Evolutionary conservation across 768 basidiomycete genomes (phyloP), one percentile per base, ranked within the genome.

Genomic region (Russula vinacea): DNA sequence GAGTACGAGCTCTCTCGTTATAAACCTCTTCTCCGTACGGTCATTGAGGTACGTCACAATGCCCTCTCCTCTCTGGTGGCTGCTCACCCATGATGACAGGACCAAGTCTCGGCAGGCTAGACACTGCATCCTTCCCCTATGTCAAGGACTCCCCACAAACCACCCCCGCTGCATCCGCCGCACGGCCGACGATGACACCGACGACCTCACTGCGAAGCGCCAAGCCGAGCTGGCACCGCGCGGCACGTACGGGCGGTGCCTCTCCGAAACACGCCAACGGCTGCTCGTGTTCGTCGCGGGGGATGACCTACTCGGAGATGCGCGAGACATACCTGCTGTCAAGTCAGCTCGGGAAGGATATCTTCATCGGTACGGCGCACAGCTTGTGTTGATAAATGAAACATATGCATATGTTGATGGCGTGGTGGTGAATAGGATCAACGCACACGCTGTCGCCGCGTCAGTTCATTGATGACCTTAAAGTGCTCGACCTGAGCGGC

Each of bases 1-100:
- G 95, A 97, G 70, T 99, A 98, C 72, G 96, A 98, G 68, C 83
- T 99, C 37, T 98, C 96, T 19, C 84, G 97, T 63, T 99, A 85
- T 76, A 94, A 90, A 71, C 97, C 97, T 8, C 77, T 87, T 2
- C 73, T 98, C 33, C 85, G 83, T 68, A 83, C 86, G 3, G 82
- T 98, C 64, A 76, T 99, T 22, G 93, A 97, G 81, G 95, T 94
- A 73, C 16, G 40, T 10, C 26, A 24, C 6, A 65, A 17, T 5
- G 7, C 52, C 33, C 32, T 17, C n/a, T 26, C 37, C 24, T 5
- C 8, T n/a, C 24, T 37, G 10, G n/a, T 47, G 45, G 10, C 45
- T 2, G 7, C 51, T 50, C 52, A 53, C 17, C 39, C 16, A 29
- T n/a, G 22, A 13, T 39, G 22, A 5, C 69, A 97, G 94, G 95